Base-by-base conservation (phyloP, 345 rosid species). In the Linum usitatissimum region DNA sequence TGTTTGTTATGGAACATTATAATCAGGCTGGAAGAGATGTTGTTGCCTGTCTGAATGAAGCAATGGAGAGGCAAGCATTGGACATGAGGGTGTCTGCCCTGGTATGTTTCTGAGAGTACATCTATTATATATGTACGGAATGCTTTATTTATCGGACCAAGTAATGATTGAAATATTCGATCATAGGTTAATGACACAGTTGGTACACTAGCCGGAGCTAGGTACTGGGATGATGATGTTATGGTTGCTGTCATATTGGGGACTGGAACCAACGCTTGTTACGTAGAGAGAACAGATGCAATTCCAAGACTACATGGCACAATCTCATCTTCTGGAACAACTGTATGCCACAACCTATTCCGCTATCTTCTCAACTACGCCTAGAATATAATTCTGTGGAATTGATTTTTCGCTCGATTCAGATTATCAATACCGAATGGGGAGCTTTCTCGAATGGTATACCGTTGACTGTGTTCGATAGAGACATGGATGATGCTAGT, bases 191-290 rank as follows among this genome's bases (percentile, higher is more conserved):
- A 88, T 70, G 96, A 91, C 71, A 60, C 84, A 8, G 94, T 88
- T 38, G 96, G 81, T 60, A 83, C 96, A 64, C 72, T 91, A 70
- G 96, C 90, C 3, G 94, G 94, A 70, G 94, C 94, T 28, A 78
- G 82, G 69, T 84, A 88, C 64, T 79, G 81, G 90, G 96, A 91
- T 42, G 77, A 86, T 61, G 94, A 91, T 83, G 91, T 88, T 42
- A 71, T 84, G 87, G 86, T 77, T 59, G 91, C 93, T 66, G 97
- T 91, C 56, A 91, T 91, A 75, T 78, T 91, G 76, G 97, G 96
- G 59, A 91, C 96, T 0, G 96, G 96, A 55, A 91, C 97, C 18
- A 86, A 91, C 64, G 97, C 96, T 73, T 87, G 96, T 79, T 91
- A 91, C 70, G 86, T 91, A 42, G 96, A 91, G 57, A 76, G 80